These are phyloP conservation scores for Fistulifera pelliculosa DNA, from an alignment of 108 stramenopile species.

Conservation along the genomic window DNA sequence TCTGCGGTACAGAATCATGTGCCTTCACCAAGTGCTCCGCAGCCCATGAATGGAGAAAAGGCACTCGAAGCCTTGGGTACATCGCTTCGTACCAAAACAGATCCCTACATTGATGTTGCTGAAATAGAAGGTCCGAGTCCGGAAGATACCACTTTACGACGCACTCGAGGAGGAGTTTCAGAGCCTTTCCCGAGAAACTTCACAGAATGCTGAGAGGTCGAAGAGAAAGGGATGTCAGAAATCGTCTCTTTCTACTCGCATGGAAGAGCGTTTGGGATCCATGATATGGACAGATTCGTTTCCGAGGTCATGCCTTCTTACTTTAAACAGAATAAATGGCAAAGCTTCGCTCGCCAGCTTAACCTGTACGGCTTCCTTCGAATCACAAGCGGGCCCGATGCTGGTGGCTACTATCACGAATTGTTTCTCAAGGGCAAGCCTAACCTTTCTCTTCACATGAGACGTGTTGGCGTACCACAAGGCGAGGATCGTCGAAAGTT, in stretches of 20 bases:
- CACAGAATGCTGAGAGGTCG: conserved; percentile 38
- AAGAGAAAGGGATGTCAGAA: conserved; percentile 27
- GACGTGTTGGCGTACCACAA: conserved; percentile 13
- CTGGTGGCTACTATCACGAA: conserved; percentile 24
- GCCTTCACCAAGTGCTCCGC: too few relatives aligned
- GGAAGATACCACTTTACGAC: conserved; percentile 7
- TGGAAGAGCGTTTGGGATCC: conserved; percentile 34
- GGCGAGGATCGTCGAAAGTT: conserved; percentile 13
- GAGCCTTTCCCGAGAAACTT: conserved; percentile 30
- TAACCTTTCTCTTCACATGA: conserved; percentile 9
- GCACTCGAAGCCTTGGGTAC: conserved; percentile 18
- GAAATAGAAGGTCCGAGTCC: conserved; percentile 14
- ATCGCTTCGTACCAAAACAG: conserved; percentile 14
- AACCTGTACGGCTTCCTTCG: conserved; percentile 75
- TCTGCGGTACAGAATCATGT: too few relatives aligned
- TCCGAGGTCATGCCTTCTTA: conserved; percentile 53
- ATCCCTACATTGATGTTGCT: conserved; percentile 23
- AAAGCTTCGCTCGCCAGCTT: conserved; percentile 20
- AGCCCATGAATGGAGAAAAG: background rate
- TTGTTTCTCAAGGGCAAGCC: conserved; percentile 10
- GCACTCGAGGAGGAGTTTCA: conserved; percentile 39
- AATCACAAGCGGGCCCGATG: conserved; percentile 31
- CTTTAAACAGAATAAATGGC: conserved; percentile 34
- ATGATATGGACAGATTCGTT: conserved; percentile 36
- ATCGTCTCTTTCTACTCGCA: conserved; percentile 44